These are phyloP conservation scores for Sarcocystis neurona DNA, from an alignment of 169 alveolate species.

Conservation along the genomic window DNA sequence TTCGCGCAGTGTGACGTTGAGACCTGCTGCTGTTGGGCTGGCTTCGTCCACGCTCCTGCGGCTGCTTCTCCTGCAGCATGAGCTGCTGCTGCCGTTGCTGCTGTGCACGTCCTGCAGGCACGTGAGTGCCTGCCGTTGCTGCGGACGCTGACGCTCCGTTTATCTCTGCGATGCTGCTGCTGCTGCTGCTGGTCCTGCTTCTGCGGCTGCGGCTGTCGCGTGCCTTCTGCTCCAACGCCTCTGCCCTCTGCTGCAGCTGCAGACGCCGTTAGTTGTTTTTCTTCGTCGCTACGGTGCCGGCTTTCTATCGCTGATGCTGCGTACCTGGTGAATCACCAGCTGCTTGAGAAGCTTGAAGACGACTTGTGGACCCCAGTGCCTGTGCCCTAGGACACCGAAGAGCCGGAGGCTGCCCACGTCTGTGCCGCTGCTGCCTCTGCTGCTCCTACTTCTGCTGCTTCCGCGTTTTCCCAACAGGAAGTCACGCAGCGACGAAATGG, in stretches of 20 bases:
- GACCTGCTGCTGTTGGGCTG: too few species aligned
- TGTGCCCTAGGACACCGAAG: slow-evolving; percentile 36
- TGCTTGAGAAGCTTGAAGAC: slow-evolving; percentile 35
- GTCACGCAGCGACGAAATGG: slow-evolving; percentile 50
- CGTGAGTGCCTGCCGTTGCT: neutral
- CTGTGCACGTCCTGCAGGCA: too few species aligned
- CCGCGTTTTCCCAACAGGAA: slow-evolving; percentile 31
- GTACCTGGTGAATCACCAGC: slow-evolving; percentile 56
- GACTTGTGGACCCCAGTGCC: slow-evolving; percentile 18
- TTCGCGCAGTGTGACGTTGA: too few species aligned
- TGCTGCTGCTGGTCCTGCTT: neutral
- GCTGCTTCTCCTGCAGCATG: too few species aligned
- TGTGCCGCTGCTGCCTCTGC: neutral
- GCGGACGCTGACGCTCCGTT: neutral
- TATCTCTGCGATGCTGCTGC: neutral
- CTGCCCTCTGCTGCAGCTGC: neutral
- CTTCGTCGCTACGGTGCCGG: neutral
- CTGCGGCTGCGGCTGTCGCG: neutral
- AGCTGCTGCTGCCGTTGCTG: too few species aligned
- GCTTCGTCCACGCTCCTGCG: too few species aligned
- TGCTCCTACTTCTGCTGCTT: neutral
- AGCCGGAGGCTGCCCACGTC: slow-evolving; percentile 17
- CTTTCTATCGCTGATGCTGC: neutral
- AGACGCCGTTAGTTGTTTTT: neutral
- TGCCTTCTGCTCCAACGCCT: neutral